Evolutionary conservation across 2,329 filamentous ascomycete genomes (phyloP).

Genomic region (Didymella exigua): DNA sequence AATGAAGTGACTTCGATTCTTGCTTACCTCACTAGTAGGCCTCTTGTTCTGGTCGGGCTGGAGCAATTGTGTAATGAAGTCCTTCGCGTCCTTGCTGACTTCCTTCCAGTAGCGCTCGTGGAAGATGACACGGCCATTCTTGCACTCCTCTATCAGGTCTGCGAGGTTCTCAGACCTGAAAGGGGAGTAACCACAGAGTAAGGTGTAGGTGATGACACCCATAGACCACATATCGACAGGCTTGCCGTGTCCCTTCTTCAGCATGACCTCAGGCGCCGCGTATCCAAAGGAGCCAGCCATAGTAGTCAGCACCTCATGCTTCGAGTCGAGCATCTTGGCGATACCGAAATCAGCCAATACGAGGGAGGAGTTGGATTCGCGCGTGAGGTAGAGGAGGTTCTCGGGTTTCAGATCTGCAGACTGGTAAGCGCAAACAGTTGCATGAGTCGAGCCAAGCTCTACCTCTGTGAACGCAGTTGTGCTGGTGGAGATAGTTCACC

Average conservation of each 20-base stretch:
- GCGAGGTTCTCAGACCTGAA: constrained; percentile 94
- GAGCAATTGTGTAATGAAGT: constrained; percentile 84
- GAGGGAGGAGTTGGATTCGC: constrained; percentile 76
- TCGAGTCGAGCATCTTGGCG: constrained; percentile 93
- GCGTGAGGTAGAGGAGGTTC: constrained; percentile 91
- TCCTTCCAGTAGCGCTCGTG: constrained; percentile 99
- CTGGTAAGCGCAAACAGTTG: constrained; percentile 25
- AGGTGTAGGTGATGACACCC: constrained; percentile 97
- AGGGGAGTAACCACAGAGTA: constrained; percentile 96
- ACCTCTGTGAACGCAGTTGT: constrained; percentile 97
- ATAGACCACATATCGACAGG: constrained; percentile 99
- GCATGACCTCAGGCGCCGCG: constrained; percentile 96
- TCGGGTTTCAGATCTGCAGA: constrained; percentile 89
- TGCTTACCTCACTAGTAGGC: constrained; percentile 72
- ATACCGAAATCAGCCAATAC: constrained; percentile 98
- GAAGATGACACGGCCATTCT: constrained; percentile 81
- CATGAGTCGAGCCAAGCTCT: constrained; percentile 25
- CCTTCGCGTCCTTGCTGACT: constrained; percentile 92
- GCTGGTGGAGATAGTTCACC: constrained; percentile 91
- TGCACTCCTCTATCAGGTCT: constrained; percentile 95
- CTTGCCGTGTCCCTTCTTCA: constrained; percentile 96
- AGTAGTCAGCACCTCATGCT: constrained; percentile 90
- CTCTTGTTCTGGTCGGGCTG: constrained; percentile 78
- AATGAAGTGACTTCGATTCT: not conserved
- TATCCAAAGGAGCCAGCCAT: constrained; percentile 99